A percentile compares a stretch with the other conserved stretches of the same genome.
Conservation (phyloP, 2,329 filamentous ascomycete species). For the Neophaeococcomyces mojaviensis region DNA sequence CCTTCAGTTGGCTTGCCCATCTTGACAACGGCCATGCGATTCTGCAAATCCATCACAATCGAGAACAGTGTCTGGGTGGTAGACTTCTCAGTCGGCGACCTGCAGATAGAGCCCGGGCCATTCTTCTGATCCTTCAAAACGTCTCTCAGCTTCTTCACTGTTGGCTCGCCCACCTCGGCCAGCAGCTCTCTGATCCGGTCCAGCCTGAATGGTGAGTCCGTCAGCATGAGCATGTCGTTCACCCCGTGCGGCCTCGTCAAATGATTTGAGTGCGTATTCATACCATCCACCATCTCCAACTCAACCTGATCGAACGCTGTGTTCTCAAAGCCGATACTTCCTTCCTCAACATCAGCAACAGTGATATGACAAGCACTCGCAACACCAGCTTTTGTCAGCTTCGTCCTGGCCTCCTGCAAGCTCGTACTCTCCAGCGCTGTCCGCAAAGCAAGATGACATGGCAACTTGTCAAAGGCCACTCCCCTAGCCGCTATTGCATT, state of each 20-base stretch:
- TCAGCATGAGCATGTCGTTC: conserved; percentile 12
- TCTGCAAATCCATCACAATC: conserved; percentile 34
- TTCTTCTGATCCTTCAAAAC: conserved; percentile 30
- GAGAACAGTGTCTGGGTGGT: conserved; percentile 30
- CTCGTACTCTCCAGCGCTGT: conserved; percentile 44
- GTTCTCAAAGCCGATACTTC: conserved; percentile 32
- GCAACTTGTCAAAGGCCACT: conserved; percentile 40
- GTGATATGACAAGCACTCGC: conserved; percentile 49
- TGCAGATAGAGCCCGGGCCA: conserved; percentile 29
- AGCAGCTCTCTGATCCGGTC: conserved; percentile 26
- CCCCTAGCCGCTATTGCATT: conserved; percentile 50
- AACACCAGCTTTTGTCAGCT: conserved; percentile 41
- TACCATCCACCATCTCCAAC: conserved; percentile 22
- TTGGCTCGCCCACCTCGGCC: conserved; percentile 17
- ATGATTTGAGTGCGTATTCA: conserved; percentile 41
- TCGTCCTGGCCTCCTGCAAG: conserved; percentile 38
- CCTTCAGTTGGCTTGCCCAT: conserved; percentile 29
- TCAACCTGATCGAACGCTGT: conserved; percentile 6
- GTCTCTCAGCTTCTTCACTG: conserved; percentile 18
- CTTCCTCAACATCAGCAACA: conserved; percentile 40
- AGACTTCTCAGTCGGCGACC: conserved; percentile 25
- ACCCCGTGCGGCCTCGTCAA: conserved; percentile 27
- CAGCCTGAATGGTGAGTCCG: conserved; percentile 26
- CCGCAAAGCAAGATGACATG: conserved; percentile 49
- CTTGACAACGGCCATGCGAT: conserved; percentile 26